Evolutionary conservation across 495 filamentous ascomycete genomes (phyloP).

Genomic region (Aspergillus cavernicola): DNA sequence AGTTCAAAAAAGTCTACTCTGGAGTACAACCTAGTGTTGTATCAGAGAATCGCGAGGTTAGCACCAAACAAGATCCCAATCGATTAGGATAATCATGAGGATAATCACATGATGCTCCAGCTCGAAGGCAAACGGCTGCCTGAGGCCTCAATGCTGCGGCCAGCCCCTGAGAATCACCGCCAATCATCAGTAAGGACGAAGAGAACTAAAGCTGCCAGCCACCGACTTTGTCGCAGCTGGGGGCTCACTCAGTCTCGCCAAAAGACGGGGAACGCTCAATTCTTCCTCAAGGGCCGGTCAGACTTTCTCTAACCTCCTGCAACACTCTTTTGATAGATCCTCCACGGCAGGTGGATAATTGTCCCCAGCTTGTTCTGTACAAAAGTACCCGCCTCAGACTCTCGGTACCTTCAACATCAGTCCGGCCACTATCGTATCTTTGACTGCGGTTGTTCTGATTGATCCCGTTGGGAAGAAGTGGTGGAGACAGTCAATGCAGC

Average conservation of each 20-base stretch:
- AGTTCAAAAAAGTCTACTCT: too few relatives aligned
- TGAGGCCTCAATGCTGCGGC: slow-evolving; percentile 3
- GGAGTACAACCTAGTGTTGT: too few relatives aligned
- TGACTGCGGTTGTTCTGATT: not conserved
- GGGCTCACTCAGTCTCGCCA: slow-evolving; percentile 1
- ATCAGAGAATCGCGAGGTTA: too few relatives aligned
- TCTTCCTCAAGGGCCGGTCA: not conserved
- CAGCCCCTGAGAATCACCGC: slow-evolving; percentile 13
- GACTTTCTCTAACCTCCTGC: not conserved
- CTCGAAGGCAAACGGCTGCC: not conserved
- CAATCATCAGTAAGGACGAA: slow-evolving; percentile 11
- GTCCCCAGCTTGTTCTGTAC: not conserved
- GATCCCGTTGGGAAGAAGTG: slow-evolving; percentile 5
- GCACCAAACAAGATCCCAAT: too few relatives aligned
- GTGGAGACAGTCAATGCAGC: slow-evolving; percentile 29
- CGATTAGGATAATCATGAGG: too few relatives aligned
- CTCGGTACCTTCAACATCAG: not conserved
- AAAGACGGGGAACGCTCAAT: slow-evolving; percentile 1
- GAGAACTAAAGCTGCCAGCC: slow-evolving; percentile 11
- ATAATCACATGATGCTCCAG: slow-evolving; percentile 2
- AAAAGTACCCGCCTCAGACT: not conserved
- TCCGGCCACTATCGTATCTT: not conserved
- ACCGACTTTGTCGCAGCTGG: slow-evolving; percentile 15
- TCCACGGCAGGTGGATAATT: not conserved
- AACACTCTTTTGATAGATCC: not conserved